Evolutionary conservation across 1,139 yeast genomes (phyloP).

Genomic region (Pichia inconspicua): DNA sequence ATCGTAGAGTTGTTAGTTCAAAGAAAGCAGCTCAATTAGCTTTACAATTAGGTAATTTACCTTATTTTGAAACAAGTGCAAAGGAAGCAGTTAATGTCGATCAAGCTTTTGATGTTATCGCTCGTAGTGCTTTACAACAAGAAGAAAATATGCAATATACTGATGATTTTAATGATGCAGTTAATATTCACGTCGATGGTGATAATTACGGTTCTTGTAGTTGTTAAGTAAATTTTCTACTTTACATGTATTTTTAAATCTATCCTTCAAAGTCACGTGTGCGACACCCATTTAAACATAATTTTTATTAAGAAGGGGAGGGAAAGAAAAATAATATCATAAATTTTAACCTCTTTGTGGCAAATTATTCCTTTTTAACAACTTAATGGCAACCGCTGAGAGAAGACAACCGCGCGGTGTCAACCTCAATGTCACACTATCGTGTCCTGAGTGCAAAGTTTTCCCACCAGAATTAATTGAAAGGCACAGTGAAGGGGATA

Average conservation of each 20-base stretch:
- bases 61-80: slow-evolving; percentile 91
- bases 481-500: slow-evolving; percentile 94
- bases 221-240: slow-evolving; percentile 36
- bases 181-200: slow-evolving; percentile 84
- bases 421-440: slow-evolving; percentile 78
- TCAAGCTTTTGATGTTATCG: slow-evolving; percentile 91
- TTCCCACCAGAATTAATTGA: slow-evolving; percentile 94
- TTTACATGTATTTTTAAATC: background rate
- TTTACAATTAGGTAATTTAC: slow-evolving; percentile 79
- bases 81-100: slow-evolving; percentile 92
- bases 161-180: slow-evolving; percentile 94
- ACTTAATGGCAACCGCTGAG: slow-evolving; percentile 8
- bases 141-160: slow-evolving; percentile 76
- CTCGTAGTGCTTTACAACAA: slow-evolving; percentile 86
- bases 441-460: slow-evolving; percentile 94
- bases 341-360: background rate
- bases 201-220: slow-evolving; percentile 66
- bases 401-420: slow-evolving; percentile 22
- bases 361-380: background rate
- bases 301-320: no score
- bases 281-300: background rate
- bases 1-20: slow-evolving; percentile 71
- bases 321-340: no score
- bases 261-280: background rate
- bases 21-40: slow-evolving; percentile 86